Percentiles rank a stretch among this genome's conserved stretches.
phyloP scores from a whole-genome alignment of 1,139 yeast species.

The Blastobotrys aristatus region DNA sequence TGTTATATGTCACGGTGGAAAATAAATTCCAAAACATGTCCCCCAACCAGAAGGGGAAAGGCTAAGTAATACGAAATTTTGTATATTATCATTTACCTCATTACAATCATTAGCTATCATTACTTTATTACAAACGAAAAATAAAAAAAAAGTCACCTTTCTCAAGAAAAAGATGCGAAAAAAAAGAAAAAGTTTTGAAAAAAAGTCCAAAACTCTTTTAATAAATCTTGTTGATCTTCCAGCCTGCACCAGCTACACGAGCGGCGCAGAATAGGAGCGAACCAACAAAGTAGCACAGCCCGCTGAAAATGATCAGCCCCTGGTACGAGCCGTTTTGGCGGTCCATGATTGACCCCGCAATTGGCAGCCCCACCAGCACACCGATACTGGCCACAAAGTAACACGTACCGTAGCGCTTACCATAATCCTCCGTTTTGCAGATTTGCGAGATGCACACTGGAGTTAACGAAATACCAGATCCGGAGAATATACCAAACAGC shows the following conservation, averaged over 20 bases:
- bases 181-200: not conserved
- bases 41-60: too few relatives aligned
- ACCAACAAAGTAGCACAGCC: slow-evolving; percentile 28
- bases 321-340: slow-evolving; percentile 26
- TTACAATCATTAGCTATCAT: not conserved
- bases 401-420: slow-evolving; percentile 64
- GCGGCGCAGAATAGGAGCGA: slow-evolving; percentile 25
- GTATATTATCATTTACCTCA: too few relatives aligned
- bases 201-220: not conserved
- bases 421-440: slow-evolving; percentile 58
- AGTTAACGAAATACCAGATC: slow-evolving; percentile 44
- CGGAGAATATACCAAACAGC: slow-evolving; percentile 51
- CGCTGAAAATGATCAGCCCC: slow-evolving; percentile 33
- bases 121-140: not conserved
- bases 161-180: not conserved
- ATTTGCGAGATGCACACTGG: slow-evolving; percentile 51
- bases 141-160: not conserved
- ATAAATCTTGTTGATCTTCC: slow-evolving; percentile 19
- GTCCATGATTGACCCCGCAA: slow-evolving; percentile 45
- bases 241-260: slow-evolving; percentile 28
- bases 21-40: too few relatives aligned
- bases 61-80: too few relatives aligned
- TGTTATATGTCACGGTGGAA: too few relatives aligned
- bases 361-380: slow-evolving; percentile 49
- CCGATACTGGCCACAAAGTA: slow-evolving; percentile 61